Percentiles rank a stretch among this genome's conserved stretches.
phyloP scores from a whole-genome alignment of 495 filamentous ascomycete species.

The Xylaria bambusicola region DNA sequence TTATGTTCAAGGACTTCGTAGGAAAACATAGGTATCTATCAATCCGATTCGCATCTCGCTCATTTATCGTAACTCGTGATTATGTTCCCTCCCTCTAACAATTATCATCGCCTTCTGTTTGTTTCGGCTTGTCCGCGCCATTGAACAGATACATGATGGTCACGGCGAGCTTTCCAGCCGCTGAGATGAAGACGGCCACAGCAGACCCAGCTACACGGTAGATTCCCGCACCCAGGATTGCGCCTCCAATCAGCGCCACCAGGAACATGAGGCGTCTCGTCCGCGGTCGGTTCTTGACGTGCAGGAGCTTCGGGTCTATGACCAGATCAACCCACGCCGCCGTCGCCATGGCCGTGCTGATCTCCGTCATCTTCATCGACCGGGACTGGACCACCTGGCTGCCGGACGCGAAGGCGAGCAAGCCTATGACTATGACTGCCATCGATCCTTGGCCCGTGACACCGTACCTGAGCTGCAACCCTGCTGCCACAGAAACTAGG shows the following conservation, averaged over 20 bases:
- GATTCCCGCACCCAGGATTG: slow-evolving; percentile 55
- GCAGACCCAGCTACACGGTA: slow-evolving; percentile 45
- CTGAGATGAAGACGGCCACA: slow-evolving; percentile 44
- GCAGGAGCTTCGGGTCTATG: slow-evolving; percentile 53
- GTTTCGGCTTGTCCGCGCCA: slow-evolving; percentile 36
- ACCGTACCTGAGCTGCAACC: slow-evolving; percentile 45
- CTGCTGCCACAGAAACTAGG: slow-evolving; percentile 55
- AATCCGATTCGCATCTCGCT: too few species aligned
- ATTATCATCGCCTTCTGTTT: slow-evolving; percentile 15
- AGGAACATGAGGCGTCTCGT: slow-evolving; percentile 58
- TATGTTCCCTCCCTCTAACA: slow-evolving; percentile 21
- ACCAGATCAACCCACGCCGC: slow-evolving; percentile 64
- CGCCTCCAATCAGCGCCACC: slow-evolving; percentile 48
- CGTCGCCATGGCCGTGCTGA: slow-evolving; percentile 68
- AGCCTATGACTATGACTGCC: slow-evolving; percentile 47
- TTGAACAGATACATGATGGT: slow-evolving; percentile 49
- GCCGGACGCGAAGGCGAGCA: slow-evolving; percentile 59
- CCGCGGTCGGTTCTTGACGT: slow-evolving; percentile 47
- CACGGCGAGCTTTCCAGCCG: slow-evolving; percentile 48
- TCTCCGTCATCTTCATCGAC: slow-evolving; percentile 59
- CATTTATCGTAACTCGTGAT: slow-evolving; percentile 7
- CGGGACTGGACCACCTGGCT: slow-evolving; percentile 61
- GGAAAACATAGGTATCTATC: too few species aligned
- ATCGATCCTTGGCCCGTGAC: slow-evolving; percentile 32
- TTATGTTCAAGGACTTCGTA: too few species aligned